phyloP scores from a whole-genome alignment of 1,284 basidiomycete genomes.

The Psilocybe mexicana region DNA sequence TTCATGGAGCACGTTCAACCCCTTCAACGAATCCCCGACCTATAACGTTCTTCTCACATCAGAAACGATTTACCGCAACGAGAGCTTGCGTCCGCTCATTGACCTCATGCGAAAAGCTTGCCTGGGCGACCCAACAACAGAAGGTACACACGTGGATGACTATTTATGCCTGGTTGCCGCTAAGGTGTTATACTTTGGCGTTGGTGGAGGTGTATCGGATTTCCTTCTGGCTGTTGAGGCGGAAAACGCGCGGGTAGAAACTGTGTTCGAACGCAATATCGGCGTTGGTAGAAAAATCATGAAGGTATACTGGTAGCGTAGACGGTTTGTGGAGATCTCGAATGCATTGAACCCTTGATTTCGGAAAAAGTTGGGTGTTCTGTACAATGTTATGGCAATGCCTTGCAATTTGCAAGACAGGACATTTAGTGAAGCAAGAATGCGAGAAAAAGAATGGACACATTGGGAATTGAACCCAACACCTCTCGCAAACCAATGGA shows the following conservation, averaged over 20 bases:
- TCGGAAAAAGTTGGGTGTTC: no score
- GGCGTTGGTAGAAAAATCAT: constrained; percentile 73
- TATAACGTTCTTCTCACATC: constrained; percentile 85
- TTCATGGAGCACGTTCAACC: constrained; percentile 68
- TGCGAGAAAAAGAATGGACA: constrained; percentile 24
- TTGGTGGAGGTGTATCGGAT: constrained; percentile 85
- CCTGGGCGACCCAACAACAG: constrained; percentile 1
- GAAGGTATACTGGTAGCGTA: constrained; percentile 51
- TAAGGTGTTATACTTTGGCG: constrained; percentile 96
- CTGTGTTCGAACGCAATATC: constrained; percentile 54
- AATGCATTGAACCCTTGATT: not conserved
- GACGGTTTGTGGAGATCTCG: not conserved
- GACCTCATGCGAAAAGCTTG: constrained; percentile 47
- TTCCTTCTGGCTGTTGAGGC: constrained; percentile 62
- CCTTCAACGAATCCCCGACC: constrained; percentile 22
- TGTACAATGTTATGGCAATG: no score
- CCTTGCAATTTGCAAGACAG: no score
- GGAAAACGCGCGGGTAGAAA: constrained; percentile 37
- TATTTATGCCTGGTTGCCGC: constrained; percentile 74
- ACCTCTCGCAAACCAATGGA: constrained; percentile 23
- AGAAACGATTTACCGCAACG: constrained; percentile 88
- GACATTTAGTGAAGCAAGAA: not conserved
- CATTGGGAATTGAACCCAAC: constrained; percentile 36
- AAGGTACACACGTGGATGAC: not conserved
- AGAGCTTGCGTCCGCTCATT: constrained; percentile 70